Base-by-base conservation (phyloP, 352 stramenopile genomes). In the Globisporangium lucens region DNA sequence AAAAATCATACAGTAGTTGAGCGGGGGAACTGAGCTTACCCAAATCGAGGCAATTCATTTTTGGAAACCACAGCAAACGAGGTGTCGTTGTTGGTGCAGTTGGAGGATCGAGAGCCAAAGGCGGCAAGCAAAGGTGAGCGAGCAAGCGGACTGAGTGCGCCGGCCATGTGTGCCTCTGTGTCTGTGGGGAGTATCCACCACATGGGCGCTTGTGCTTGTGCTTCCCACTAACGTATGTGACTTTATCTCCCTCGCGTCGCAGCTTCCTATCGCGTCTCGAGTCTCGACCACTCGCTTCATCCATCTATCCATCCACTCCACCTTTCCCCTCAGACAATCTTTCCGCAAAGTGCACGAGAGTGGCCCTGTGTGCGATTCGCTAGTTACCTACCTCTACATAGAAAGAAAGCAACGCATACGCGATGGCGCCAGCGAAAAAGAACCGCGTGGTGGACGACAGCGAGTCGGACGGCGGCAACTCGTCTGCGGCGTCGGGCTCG, bases 401-500 rank as follows among this genome's bases (percentile, higher is more conserved):
- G 15, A 46, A 46, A 46, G 38, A 46, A 46, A 46, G 13, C 38
- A 7, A 20, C 38, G 2, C 52, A 38, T 7, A 15, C 22, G 15
- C 35, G 6, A 62, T 62, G 56, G 35, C 56, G 22, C 84, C 82
- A 75, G 78, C 76, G 38, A 78, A 78, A 61, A 93, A 91, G 79
- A 85, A 87, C 43, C 67, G 71, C 72, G 82, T 87, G 58, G 75
- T 90, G 53, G 72, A 75, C 27, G 85, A 87, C 63, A 93, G 85
- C 72, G 85, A 91, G 69, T 88, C 78, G 61, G 83, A 92, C 53
- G 80, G 73, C 55, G 71, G 66, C 29, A 66, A 74, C 63, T 90
- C 84, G 61, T 86, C 78, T 22, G 56, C 62, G 13, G 79, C 70
- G 2, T 89, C 82, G 9, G 78, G 80, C 20, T 90, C 83, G 0